Percentiles rank a stretch among this genome's conserved stretches.
phyloP scores from a whole-genome alignment of 192 early-diverging fungal species.

The Backusella westeae region DNA sequence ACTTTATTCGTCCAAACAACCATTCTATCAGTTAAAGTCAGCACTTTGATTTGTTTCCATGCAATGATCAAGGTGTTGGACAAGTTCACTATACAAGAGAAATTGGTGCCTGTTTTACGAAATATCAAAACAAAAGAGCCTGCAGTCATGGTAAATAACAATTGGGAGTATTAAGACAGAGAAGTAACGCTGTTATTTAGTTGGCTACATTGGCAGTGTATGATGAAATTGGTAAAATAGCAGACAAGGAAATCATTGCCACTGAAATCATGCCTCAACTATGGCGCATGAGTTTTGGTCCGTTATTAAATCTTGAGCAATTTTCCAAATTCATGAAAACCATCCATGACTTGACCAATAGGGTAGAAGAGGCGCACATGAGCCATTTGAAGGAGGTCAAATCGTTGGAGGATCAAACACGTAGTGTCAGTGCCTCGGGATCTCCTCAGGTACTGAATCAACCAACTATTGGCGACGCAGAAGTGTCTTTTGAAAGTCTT shows the following conservation, averaged over 20 bases:
- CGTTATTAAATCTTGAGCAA: constrained; percentile 66
- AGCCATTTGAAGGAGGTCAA: constrained; percentile 59
- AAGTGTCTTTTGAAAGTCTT: constrained; percentile 13
- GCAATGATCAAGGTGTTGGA: constrained; percentile 65
- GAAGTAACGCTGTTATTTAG: constrained; percentile 21
- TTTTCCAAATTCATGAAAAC: constrained; percentile 66
- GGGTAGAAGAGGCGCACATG: constrained; percentile 60
- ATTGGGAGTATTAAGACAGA: no score
- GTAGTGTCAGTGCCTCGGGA: constrained; percentile 28
- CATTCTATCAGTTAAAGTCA: constrained; percentile 67
- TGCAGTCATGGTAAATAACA: constrained; percentile 56
- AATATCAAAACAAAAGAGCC: constrained; percentile 78
- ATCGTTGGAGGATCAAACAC: constrained; percentile 49
- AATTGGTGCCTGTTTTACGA: constrained; percentile 74
- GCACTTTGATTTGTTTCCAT: constrained; percentile 68
- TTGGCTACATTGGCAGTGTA: constrained; percentile 79
- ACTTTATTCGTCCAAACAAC: constrained; percentile 67
- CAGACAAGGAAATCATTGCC: constrained; percentile 76
- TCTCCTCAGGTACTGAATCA: constrained; percentile 16
- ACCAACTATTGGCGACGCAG: background rate
- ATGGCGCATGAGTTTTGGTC: constrained; percentile 74
- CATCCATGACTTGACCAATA: constrained; percentile 49
- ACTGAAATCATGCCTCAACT: constrained; percentile 74
- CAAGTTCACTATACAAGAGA: constrained; percentile 67
- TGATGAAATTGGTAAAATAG: constrained; percentile 68